Evolutionary conservation across 2,329 filamentous ascomycete species (phyloP).

Genomic region (Amylocarpus encephaloides): DNA sequence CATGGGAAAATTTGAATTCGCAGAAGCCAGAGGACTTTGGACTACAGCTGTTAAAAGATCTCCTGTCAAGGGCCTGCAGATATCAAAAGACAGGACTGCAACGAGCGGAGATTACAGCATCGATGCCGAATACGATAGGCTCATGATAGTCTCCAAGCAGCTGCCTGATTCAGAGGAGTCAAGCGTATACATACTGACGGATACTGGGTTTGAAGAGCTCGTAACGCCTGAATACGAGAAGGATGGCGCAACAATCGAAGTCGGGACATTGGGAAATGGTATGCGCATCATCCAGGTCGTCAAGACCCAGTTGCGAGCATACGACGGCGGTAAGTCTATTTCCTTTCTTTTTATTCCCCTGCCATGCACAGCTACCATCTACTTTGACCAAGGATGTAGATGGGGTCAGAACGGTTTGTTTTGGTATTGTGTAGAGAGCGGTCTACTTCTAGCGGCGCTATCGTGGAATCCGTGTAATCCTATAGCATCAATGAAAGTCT

Average conservation of each 20-base stretch:
- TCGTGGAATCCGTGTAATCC: slow-evolving; percentile 32
- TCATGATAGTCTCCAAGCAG: slow-evolving; percentile 73
- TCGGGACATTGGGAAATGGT: slow-evolving; percentile 74
- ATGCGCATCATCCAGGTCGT: slow-evolving; percentile 82
- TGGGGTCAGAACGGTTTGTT: slow-evolving; percentile 11
- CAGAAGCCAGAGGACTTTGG: slow-evolving; percentile 73
- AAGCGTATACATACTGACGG: slow-evolving; percentile 70
- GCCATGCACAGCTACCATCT: slow-evolving; percentile 2
- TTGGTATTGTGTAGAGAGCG: slow-evolving; percentile 8
- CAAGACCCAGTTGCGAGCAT: slow-evolving; percentile 79
- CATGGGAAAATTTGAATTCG: slow-evolving; percentile 63
- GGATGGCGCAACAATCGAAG: slow-evolving; percentile 79
- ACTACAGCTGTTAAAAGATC: slow-evolving; percentile 66
- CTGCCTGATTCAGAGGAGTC: slow-evolving; percentile 64
- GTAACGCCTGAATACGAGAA: slow-evolving; percentile 88
- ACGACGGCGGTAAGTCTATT: slow-evolving; percentile 68
- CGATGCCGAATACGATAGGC: slow-evolving; percentile 64
- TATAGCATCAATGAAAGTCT: slow-evolving; percentile 37
- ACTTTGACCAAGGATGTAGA: slow-evolving; percentile 6
- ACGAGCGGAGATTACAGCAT: slow-evolving; percentile 46
- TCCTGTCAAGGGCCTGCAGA: slow-evolving; percentile 52
- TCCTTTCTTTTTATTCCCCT: slow-evolving; percentile 13
- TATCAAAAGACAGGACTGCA: slow-evolving; percentile 40
- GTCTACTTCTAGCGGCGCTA: slow-evolving; percentile 28
- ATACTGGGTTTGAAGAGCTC: slow-evolving; percentile 66